A percentile compares a stretch with the other conserved stretches of the same genome.
Evolutionary conservation across 192 early-diverging fungal genomes (phyloP).

Genomic region (Podochytrium sp.): DNA sequence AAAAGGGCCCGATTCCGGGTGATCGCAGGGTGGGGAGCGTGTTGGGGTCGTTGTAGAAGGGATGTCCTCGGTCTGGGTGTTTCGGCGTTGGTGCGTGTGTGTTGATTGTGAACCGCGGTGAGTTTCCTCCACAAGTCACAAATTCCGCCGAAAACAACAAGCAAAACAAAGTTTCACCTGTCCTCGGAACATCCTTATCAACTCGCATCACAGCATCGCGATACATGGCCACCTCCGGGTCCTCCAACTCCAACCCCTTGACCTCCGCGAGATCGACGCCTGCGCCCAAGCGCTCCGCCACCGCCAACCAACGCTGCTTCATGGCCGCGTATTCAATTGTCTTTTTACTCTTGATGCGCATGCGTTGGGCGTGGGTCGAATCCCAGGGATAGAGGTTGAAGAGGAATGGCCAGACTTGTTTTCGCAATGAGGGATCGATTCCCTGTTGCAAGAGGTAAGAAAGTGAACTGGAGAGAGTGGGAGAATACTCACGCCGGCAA

Average conservation of each 20-base stretch:
- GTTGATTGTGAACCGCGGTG: neutral
- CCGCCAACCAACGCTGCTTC: slow-evolving; percentile 47
- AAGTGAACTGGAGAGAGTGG: no score
- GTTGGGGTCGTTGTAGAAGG: slow-evolving; percentile 76
- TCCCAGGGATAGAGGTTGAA: slow-evolving; percentile 84
- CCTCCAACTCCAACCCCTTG: neutral
- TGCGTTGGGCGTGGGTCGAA: slow-evolving; percentile 75
- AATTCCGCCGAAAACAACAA: neutral
- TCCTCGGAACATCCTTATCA: slow-evolving; percentile 33
- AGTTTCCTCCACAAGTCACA: no score
- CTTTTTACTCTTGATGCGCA: slow-evolving; percentile 41
- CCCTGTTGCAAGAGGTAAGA: no score
- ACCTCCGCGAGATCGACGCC: neutral
- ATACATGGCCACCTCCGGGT: slow-evolving; percentile 31
- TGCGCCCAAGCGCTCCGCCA: slow-evolving; percentile 38
- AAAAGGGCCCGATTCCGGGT: slow-evolving; percentile 52
- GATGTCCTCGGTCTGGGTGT: slow-evolving; percentile 72
- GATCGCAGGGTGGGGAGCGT: slow-evolving; percentile 51
- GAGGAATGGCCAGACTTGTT: slow-evolving; percentile 87
- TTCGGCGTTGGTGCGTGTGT: slow-evolving; percentile 44
- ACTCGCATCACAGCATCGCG: slow-evolving; percentile 22
- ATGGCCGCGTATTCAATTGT: slow-evolving; percentile 43
- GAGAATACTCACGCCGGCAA: no score
- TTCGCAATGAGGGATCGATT: neutral
- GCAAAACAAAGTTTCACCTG: slow-evolving; percentile 12